Percentiles rank a stretch among this genome's conserved stretches.
Evolutionary conservation across 805 yeast species (phyloP).

Genomic region (Zygotorulaspora florentina): DNA sequence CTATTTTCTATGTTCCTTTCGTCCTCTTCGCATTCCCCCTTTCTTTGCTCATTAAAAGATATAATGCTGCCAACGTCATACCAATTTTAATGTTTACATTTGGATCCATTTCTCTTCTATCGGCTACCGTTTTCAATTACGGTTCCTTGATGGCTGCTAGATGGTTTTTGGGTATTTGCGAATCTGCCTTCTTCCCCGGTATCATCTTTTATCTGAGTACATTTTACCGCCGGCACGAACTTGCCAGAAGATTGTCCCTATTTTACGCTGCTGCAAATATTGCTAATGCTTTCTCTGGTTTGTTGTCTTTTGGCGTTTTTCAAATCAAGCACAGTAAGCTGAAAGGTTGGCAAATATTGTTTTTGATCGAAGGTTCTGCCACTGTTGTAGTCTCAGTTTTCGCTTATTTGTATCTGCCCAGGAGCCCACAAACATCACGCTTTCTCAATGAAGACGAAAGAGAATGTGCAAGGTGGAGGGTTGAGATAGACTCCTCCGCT

Average conservation of each 20-base stretch:
- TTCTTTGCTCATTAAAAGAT: constrained; percentile 34
- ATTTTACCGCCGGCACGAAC: constrained; percentile 38
- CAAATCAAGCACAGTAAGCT: constrained; percentile 38
- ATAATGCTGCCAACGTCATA: constrained; percentile 40
- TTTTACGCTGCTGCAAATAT: constrained; percentile 36
- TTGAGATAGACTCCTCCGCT: constrained; percentile 45
- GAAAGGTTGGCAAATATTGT: constrained; percentile 47
- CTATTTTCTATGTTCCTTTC: constrained; percentile 26
- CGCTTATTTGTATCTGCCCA: constrained; percentile 40
- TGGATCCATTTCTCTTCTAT: constrained; percentile 40
- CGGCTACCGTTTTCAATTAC: constrained; percentile 40
- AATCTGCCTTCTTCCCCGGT: constrained; percentile 43
- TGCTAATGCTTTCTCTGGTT: constrained; percentile 37
- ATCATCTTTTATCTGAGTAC: constrained; percentile 37
- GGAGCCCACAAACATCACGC: constrained; percentile 37
- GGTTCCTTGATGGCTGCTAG: constrained; percentile 40
- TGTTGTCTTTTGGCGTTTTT: constrained; percentile 38
- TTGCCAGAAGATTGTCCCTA: constrained; percentile 37
- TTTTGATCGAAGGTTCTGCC: constrained; percentile 44
- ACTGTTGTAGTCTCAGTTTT: constrained; percentile 41
- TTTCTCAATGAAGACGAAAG: constrained; percentile 42
- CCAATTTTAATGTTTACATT: constrained; percentile 44
- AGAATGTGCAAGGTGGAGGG: constrained; percentile 35
- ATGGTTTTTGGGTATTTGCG: constrained; percentile 42
- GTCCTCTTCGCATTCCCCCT: constrained; percentile 42